A percentile compares a stretch with the other conserved stretches of the same genome.
These are phyloP conservation scores for Ceratocystis colombiana DNA, from an alignment of 2,329 filamentous ascomycete genomes.

Conservation along the genomic window DNA sequence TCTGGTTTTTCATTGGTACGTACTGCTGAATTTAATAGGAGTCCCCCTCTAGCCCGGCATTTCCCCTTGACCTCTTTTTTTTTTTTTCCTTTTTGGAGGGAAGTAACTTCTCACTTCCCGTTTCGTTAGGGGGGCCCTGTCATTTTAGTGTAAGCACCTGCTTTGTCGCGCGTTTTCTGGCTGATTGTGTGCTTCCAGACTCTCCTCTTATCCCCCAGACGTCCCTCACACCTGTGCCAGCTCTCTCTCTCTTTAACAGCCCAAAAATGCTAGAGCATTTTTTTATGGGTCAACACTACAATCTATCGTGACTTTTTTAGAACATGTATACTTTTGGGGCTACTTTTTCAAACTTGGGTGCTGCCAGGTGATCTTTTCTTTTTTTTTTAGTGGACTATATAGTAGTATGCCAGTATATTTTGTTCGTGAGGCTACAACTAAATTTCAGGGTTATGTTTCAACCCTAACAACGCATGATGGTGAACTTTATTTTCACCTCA, in stretches of 20 bases:
- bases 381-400: too few relatives aligned
- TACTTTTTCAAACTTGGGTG: not conserved
- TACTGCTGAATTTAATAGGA: constrained; percentile 2
- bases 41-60: not conserved
- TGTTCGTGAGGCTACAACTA: too few relatives aligned
- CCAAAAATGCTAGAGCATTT: not conserved
- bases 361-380: too few relatives aligned
- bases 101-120: constrained; percentile 6
- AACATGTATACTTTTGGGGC: not conserved
- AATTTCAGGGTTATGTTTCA: not conserved
- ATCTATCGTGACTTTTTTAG: not conserved
- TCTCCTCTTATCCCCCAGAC: constrained; percentile 26
- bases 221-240: constrained; percentile 25
- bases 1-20: not conserved
- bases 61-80: constrained; percentile 3
- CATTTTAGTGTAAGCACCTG: constrained; percentile 19
- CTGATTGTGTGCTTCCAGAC: constrained; percentile 22
- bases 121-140: constrained; percentile 12
- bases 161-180: constrained; percentile 23
- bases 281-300: not conserved
- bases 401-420: too few relatives aligned
- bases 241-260: constrained; percentile 23
- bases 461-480: not conserved
- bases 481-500: not conserved
- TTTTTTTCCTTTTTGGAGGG: not conserved